These are phyloP conservation scores for Kwoniella sp. DNA, from an alignment of 768 basidiomycete genomes.

Conservation along the genomic window DNA sequence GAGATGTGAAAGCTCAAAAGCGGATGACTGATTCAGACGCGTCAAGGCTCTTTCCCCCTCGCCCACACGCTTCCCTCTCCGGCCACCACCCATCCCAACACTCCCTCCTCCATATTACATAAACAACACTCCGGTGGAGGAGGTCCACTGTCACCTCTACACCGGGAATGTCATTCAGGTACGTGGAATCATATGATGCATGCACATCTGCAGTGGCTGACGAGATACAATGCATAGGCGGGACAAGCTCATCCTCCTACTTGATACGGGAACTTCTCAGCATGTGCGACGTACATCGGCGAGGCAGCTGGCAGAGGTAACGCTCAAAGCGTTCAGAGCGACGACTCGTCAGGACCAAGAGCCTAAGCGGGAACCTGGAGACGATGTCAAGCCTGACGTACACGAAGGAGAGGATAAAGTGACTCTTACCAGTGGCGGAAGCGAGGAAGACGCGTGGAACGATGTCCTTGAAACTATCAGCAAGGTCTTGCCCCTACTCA, in stretches of 20 bases:
- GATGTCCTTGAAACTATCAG: constrained; percentile 80
- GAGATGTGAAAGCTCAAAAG: background rate
- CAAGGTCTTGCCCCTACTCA: constrained; percentile 83
- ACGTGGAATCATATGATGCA: background rate
- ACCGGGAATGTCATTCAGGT: constrained; percentile 31
- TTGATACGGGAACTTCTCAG: constrained; percentile 88
- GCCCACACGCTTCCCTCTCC: background rate
- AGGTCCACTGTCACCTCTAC: constrained; percentile 11
- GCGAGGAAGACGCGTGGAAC: constrained; percentile 64
- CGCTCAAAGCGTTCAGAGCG: constrained; percentile 69
- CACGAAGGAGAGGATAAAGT: constrained; percentile 1
- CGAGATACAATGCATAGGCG: constrained; percentile 65
- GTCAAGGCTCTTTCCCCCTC: background rate
- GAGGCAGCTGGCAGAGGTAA: constrained; percentile 88
- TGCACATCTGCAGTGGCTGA: too few species aligned
- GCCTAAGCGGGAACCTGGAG: constrained; percentile 4
- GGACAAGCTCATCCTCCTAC: constrained; percentile 90
- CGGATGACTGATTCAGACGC: background rate
- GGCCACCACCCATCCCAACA: background rate
- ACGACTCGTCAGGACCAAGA: constrained; percentile 16
- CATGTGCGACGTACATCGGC: constrained; percentile 92
- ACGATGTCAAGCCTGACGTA: constrained; percentile 12
- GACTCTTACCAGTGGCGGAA: constrained; percentile 12
- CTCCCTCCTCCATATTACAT: background rate
- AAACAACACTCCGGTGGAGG: constrained; percentile 17